phyloP scores from a whole-genome alignment of 306 rosid species.

The Crataegus laevigata region DNA sequence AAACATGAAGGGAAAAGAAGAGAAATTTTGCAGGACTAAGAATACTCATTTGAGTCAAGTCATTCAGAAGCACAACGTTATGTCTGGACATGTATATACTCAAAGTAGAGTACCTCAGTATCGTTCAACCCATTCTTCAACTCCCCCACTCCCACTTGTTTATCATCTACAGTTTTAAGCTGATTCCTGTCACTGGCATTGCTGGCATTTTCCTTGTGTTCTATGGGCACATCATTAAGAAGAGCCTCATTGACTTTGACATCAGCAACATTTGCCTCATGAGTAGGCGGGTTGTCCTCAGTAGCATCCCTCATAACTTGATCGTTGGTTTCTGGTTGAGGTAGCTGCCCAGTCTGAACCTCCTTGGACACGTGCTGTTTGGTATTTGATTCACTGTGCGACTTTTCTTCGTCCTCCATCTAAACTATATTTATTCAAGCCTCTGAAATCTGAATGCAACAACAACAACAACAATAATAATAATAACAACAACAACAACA shows the following conservation, averaged over 20 bases:
- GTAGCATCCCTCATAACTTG: slow-evolving; percentile 19
- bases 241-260: slow-evolving; percentile 11
- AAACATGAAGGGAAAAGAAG: not conserved
- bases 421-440: slow-evolving; percentile 4
- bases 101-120: slow-evolving; percentile 30
- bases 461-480: not conserved
- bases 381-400: too few relatives aligned
- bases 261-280: slow-evolving; percentile 8
- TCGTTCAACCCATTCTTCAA: slow-evolving; percentile 30
- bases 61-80: not conserved
- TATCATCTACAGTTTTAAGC: slow-evolving; percentile 22
- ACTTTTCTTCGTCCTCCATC: slow-evolving; percentile 35
- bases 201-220: slow-evolving; percentile 5
- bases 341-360: slow-evolving; percentile 9
- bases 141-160: slow-evolving; percentile 26
- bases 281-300: not conserved
- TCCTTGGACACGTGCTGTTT: not conserved
- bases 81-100: not conserved
- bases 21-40: not conserved
- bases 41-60: not conserved
- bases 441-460: slow-evolving; percentile 6
- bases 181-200: slow-evolving; percentile 13
- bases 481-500: not conserved
- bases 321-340: not conserved
- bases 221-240: slow-evolving; percentile 14